Percentiles rank a stretch among this genome's conserved stretches.
Conservation (phyloP, 176 grass and related monocot species). For the Oryza glumipatula region DNA sequence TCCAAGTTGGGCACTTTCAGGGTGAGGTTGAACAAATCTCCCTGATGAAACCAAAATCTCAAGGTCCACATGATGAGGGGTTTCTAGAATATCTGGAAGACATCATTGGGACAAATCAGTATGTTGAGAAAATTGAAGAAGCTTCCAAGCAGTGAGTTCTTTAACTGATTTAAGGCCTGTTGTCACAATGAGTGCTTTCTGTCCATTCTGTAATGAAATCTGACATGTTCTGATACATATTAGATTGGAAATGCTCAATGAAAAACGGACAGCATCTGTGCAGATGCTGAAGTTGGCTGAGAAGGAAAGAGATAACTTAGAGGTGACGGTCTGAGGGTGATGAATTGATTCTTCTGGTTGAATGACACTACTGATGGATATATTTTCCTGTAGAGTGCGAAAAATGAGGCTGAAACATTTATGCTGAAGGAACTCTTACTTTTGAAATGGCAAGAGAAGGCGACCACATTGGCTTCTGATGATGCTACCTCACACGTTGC, state of each 20-base stretch:
- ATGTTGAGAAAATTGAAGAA: constrained; percentile 97
- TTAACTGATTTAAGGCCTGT: neutral
- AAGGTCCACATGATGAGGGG: constrained; percentile 93
- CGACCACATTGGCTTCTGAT: constrained; percentile 71
- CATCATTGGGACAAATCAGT: constrained; percentile 94
- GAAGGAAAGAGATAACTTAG: constrained; percentile 95
- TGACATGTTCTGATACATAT: neutral
- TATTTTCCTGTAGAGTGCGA: constrained; percentile 68
- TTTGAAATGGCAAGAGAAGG: constrained; percentile 97
- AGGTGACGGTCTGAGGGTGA: constrained; percentile 57
- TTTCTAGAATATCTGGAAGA: constrained; percentile 99
- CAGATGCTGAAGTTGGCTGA: constrained; percentile 96
- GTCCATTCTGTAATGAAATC: constrained; percentile 34
- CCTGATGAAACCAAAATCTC: constrained; percentile 95
- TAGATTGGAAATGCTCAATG: constrained; percentile 91
- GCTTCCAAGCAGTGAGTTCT: constrained; percentile 88
- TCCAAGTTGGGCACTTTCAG: constrained; percentile 51
- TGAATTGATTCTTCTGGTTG: constrained; percentile 35
- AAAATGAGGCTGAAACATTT: constrained; percentile 94
- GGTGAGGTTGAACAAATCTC: constrained; percentile 99
- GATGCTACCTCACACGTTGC: constrained; percentile 69
- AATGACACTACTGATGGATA: constrained; percentile 29
- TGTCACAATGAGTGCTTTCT: constrained; percentile 24
- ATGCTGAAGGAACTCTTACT: constrained; percentile 94
- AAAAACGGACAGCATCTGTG: constrained; percentile 74